Conservation (phyloP, 2,329 filamentous ascomycete genomes). For the Colletotrichum trifolii region DNA sequence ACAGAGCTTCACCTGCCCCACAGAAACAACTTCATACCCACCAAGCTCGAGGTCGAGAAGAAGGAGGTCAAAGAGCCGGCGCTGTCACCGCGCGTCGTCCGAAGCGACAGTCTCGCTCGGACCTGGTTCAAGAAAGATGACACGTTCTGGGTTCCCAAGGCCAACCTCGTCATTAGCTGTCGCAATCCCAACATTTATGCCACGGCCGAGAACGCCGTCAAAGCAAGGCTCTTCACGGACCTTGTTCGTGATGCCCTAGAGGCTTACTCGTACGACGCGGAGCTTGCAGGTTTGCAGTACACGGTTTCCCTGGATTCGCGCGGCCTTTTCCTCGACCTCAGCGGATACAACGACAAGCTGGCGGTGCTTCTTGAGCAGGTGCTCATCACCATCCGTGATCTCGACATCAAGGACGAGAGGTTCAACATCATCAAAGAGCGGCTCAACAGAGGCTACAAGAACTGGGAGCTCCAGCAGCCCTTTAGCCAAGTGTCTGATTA, state of each 20-base stretch:
- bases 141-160: slow-evolving; percentile 97
- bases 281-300: slow-evolving; percentile 90
- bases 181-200: slow-evolving; percentile 83
- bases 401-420: slow-evolving; percentile 85
- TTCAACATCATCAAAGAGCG: slow-evolving; percentile 94
- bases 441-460: slow-evolving; percentile 79
- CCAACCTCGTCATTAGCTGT: slow-evolving; percentile 83
- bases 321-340: slow-evolving; percentile 82
- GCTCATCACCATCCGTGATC: slow-evolving; percentile 82
- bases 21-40: slow-evolving; percentile 95
- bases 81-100: slow-evolving; percentile 81
- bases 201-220: slow-evolving; percentile 81
- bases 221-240: slow-evolving; percentile 83
- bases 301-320: slow-evolving; percentile 77
- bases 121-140: slow-evolving; percentile 99
- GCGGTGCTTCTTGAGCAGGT: slow-evolving; percentile 91
- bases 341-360: slow-evolving; percentile 97
- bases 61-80: slow-evolving; percentile 84
- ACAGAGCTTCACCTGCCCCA: slow-evolving; percentile 85
- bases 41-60: slow-evolving; percentile 92
- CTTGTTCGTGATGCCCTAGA: slow-evolving; percentile 89
- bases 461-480: slow-evolving; percentile 88
- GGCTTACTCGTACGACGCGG: slow-evolving; percentile 96
- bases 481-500: slow-evolving; percentile 90
- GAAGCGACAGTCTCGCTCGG: slow-evolving; percentile 82